phyloP scores from a whole-genome alignment of 176 grass and related monocot genomes.

The Pontederia paniculata region DNA sequence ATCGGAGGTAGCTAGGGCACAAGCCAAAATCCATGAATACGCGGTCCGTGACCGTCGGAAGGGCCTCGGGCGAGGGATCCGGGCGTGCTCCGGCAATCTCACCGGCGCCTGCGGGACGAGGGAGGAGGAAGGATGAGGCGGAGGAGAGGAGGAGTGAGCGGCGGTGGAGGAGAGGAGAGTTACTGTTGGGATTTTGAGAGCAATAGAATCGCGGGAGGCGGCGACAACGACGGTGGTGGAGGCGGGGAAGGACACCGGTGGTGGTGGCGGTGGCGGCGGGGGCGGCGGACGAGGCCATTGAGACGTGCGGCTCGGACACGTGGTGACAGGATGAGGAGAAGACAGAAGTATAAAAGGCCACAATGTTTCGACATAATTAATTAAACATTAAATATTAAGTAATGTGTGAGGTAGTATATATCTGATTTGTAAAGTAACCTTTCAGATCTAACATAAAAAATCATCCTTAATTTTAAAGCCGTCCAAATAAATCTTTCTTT shows the following conservation, averaged over 20 bases:
- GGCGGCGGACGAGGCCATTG: background rate
- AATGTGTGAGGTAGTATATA: too few species aligned
- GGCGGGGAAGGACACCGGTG: slow-evolving; percentile 7
- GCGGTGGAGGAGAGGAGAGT: slow-evolving; percentile 4
- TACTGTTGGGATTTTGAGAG: background rate
- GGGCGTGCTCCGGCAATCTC: background rate
- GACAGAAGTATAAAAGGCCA: too few species aligned
- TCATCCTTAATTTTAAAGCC: too few species aligned
- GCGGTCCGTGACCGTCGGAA: slow-evolving; percentile 50
- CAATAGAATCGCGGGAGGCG: slow-evolving; percentile 2
- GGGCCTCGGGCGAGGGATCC: slow-evolving; percentile 10
- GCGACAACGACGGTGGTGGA: slow-evolving; percentile 8
- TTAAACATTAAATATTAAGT: too few species aligned
- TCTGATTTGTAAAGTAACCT: too few species aligned
- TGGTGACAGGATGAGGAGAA: slow-evolving; percentile 1
- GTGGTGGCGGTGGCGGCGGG: background rate
- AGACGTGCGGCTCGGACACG: background rate
- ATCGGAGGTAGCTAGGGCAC: slow-evolving; percentile 66
- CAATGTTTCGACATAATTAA: too few species aligned
- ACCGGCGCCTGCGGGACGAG: slow-evolving; percentile 6
- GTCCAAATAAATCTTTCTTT: too few species aligned
- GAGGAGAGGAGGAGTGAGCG: slow-evolving; percentile 25
- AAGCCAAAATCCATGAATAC: slow-evolving; percentile 92
- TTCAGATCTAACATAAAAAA: too few species aligned
- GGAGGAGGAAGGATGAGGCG: slow-evolving; percentile 8